Evolutionary conservation across 176 grass and related monocot genomes (phyloP).

Genomic region (Leersia perrieri): DNA sequence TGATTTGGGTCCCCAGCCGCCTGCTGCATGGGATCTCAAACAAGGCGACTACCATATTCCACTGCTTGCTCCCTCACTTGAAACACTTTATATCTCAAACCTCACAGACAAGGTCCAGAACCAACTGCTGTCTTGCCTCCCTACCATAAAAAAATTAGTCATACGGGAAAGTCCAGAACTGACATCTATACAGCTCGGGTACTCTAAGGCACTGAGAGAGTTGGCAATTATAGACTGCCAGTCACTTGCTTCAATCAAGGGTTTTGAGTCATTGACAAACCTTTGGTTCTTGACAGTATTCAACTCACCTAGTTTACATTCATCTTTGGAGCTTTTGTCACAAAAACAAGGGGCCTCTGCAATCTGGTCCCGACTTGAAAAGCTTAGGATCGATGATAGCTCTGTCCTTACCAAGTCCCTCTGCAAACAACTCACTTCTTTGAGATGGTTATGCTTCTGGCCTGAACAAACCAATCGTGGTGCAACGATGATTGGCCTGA

Average conservation of each 20-base stretch:
- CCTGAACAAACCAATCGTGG: neutral
- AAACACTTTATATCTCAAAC: rapidly evolving
- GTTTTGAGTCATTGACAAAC: neutral
- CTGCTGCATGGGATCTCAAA: neutral
- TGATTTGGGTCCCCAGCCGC: neutral
- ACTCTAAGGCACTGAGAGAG: neutral
- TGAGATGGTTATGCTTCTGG: neutral
- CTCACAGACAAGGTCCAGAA: neutral
- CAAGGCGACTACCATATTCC: neutral
- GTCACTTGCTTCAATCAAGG: neutral
- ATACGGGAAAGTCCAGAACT: neutral
- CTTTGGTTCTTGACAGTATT: neutral
- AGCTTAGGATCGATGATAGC: neutral
- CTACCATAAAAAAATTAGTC: neutral
- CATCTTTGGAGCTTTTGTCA: neutral
- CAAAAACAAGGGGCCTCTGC: neutral
- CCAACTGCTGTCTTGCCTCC: neutral
- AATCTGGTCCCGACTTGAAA: neutral
- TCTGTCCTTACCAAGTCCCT: neutral
- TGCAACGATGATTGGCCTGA: neutral
- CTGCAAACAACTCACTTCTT: slow-evolving; percentile 27
- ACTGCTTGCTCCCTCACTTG: neutral
- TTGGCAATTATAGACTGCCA: neutral
- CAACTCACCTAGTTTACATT: neutral
- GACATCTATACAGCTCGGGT: slow-evolving; percentile 7